Percentiles rank a stretch among this genome's conserved stretches.
phyloP scores from a whole-genome alignment of 495 filamentous ascomycete genomes.

The Aspergillus nidulans region DNA sequence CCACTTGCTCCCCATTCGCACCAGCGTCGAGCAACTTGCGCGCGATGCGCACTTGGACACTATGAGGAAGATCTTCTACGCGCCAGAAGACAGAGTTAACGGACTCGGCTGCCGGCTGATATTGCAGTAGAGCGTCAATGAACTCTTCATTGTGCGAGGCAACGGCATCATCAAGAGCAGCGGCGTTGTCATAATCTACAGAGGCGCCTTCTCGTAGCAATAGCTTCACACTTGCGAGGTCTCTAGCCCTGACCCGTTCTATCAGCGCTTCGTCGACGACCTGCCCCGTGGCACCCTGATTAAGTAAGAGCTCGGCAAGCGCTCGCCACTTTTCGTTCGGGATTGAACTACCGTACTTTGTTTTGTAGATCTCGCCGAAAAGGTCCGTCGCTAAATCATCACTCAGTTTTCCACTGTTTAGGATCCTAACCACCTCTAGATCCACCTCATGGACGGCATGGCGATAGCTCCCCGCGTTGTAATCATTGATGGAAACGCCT shows the following conservation, averaged over 20 bases:
- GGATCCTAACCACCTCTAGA: not conserved
- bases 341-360: not conserved
- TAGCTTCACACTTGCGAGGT: slow-evolving; percentile 4
- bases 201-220: slow-evolving; percentile 3
- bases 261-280: slow-evolving; percentile 5
- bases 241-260: not conserved
- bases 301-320: slow-evolving; percentile 2
- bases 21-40: slow-evolving; percentile 7
- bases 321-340: slow-evolving; percentile 1
- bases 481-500: slow-evolving; percentile 5
- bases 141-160: not conserved
- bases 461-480: slow-evolving; percentile 3
- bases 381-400: slow-evolving; percentile 2
- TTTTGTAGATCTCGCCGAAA: slow-evolving; percentile 1
- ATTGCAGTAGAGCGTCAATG: slow-evolving; percentile 1
- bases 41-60: not conserved
- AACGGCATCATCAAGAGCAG: slow-evolving; percentile 4
- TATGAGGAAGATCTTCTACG: not conserved
- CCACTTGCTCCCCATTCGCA: slow-evolving; percentile 1
- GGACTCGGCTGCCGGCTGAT: not conserved
- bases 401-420: slow-evolving; percentile 1
- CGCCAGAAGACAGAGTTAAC: slow-evolving; percentile 4
- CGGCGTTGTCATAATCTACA: slow-evolving; percentile 1
- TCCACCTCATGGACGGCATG: slow-evolving; percentile 8
- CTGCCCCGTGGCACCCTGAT: slow-evolving; percentile 1